Percentiles rank a stretch among this genome's conserved stretches.
Evolutionary conservation across 2,329 filamentous ascomycete genomes (phyloP).

Genomic region (Sphaerulina populicola): DNA sequence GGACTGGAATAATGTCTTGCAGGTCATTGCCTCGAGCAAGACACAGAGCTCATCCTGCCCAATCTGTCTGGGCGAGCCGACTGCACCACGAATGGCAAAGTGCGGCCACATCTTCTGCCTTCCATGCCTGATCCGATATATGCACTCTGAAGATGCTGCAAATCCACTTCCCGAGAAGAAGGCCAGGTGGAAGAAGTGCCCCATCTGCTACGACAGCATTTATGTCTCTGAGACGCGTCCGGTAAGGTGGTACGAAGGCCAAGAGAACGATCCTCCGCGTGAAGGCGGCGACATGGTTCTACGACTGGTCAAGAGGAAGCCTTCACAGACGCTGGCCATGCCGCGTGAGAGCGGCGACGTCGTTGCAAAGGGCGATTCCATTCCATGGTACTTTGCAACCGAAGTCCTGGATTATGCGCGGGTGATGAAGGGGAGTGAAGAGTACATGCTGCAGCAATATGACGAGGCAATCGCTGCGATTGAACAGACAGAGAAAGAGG

Average conservation of each 20-base stretch:
- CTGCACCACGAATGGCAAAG: constrained; percentile 91
- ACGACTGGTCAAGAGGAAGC: constrained; percentile 70
- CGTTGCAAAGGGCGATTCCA: constrained; percentile 60
- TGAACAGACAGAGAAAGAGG: constrained; percentile 69
- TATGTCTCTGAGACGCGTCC: constrained; percentile 84
- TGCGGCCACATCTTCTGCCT: constrained; percentile 97
- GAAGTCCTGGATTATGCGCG: constrained; percentile 92
- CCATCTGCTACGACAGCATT: constrained; percentile 89
- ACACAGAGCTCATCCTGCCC: constrained; percentile 85
- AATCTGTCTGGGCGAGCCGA: constrained; percentile 86
- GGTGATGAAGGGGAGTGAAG: constrained; percentile 86
- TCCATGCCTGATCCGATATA: constrained; percentile 86
- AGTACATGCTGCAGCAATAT: constrained; percentile 77
- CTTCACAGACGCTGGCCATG: constrained; percentile 75
- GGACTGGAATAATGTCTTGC: constrained; percentile 83
- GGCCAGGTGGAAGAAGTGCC: constrained; percentile 84
- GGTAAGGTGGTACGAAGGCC: constrained; percentile 82
- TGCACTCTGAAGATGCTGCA: constrained; percentile 77
- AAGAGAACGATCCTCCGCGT: constrained; percentile 70
- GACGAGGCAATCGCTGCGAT: constrained; percentile 70
- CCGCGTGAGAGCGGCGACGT: constrained; percentile 72
- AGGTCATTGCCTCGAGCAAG: constrained; percentile 81
- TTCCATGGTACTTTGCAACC: constrained; percentile 91
- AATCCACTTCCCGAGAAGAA: constrained; percentile 55
- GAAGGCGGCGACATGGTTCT: constrained; percentile 86